These are phyloP conservation scores for Agarophyton chilense DNA, from an alignment of 23 red algal species.

Conservation along the genomic window DNA sequence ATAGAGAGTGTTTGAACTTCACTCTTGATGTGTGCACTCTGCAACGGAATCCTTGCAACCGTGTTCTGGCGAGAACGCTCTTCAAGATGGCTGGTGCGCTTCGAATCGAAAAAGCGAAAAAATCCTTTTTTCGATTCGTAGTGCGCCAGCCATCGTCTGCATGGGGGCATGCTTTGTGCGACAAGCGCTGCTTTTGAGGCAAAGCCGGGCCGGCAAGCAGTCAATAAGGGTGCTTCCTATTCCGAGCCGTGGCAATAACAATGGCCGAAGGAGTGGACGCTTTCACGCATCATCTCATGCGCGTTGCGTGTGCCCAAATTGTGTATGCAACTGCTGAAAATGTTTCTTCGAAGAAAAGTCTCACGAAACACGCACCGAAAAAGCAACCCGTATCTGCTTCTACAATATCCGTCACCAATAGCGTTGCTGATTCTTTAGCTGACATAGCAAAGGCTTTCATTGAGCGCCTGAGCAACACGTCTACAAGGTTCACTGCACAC, in stretches of 20 bases:
- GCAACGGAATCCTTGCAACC: too few species aligned
- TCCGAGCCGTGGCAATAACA: too few species aligned
- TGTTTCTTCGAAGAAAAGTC: conserved; percentile 19
- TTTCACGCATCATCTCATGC: conserved; percentile 29
- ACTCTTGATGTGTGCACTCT: too few species aligned
- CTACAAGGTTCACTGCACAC: background rate
- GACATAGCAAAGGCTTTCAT: conserved; percentile 61
- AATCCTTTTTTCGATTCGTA: too few species aligned
- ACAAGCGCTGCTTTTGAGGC: too few species aligned
- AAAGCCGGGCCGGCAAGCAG: background rate
- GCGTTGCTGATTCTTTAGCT: conserved; percentile 51
- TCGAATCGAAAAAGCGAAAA: too few species aligned
- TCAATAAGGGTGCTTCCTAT: background rate
- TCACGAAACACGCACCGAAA: background rate
- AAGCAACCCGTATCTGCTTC: conserved; percentile 28
- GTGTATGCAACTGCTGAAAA: conserved; percentile 58
- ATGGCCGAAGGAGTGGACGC: conserved; percentile 32
- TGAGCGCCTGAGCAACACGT: background rate
- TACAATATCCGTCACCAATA: conserved; percentile 45
- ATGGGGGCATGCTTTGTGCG: too few species aligned
- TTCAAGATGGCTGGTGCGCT: too few species aligned
- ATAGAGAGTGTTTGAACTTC: too few species aligned
- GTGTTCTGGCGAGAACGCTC: too few species aligned
- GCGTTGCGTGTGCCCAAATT: conserved; percentile 62
- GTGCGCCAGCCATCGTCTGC: too few species aligned